These are phyloP conservation scores for Leishmania amazonensis DNA, from an alignment of 208 protist genomes.

Conservation along the genomic window DNA sequence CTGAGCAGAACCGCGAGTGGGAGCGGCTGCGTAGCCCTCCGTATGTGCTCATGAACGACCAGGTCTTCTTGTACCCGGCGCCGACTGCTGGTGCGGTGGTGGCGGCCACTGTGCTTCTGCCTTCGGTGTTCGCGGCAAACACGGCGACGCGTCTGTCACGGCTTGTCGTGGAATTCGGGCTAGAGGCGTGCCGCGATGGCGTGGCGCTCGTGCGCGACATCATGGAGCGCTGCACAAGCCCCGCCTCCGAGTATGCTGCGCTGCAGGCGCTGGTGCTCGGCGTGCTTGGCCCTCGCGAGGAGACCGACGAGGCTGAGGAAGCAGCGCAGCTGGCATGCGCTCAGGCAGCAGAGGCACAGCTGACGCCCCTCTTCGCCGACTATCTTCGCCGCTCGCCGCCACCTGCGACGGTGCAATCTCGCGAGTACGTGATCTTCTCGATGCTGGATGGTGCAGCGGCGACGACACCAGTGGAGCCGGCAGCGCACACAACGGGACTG, in stretches of 20 bases:
- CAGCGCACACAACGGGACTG: not conserved
- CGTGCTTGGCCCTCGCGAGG: slow-evolving; percentile 9
- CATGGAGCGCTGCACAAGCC: slow-evolving; percentile 65
- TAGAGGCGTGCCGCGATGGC: slow-evolving; percentile 76
- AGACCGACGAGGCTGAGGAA: slow-evolving; percentile 22
- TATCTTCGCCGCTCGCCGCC: slow-evolving; percentile 3
- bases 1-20: slow-evolving; percentile 50
- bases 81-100: not conserved
- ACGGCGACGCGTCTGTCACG: slow-evolving; percentile 44
- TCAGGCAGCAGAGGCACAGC: slow-evolving; percentile 8
- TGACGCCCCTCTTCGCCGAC: slow-evolving; percentile 19
- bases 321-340: slow-evolving; percentile 9
- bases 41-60: slow-evolving; percentile 73
- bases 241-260: slow-evolving; percentile 63
- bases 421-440: slow-evolving; percentile 55
- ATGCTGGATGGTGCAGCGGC: slow-evolving; percentile 35
- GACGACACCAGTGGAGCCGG: not conserved
- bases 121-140: slow-evolving; percentile 29
- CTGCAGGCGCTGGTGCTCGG: slow-evolving; percentile 72
- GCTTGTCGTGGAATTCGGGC: slow-evolving; percentile 75
- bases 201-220: slow-evolving; percentile 61
- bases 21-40: slow-evolving; percentile 67
- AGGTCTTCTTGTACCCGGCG: slow-evolving; percentile 52
- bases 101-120: not conserved
- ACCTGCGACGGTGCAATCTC: not conserved